phyloP scores from a whole-genome alignment of 768 basidiomycete species.

The Epithele typhae region DNA sequence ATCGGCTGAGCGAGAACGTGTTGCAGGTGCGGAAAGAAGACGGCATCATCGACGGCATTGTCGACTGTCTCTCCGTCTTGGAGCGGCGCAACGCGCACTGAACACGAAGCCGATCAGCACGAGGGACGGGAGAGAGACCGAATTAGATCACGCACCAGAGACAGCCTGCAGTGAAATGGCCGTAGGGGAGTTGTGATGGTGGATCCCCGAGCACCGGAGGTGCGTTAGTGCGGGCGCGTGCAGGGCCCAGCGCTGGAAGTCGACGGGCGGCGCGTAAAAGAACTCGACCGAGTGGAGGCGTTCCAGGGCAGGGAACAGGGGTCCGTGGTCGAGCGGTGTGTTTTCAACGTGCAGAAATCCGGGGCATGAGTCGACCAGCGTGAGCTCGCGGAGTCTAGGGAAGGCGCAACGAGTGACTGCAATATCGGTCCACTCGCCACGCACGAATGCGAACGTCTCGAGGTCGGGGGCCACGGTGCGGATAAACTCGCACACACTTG shows the following conservation, averaged over 20 bases:
- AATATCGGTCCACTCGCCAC: neutral
- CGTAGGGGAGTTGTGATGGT: neutral
- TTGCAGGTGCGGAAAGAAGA: too few species aligned
- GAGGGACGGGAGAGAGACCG: too few species aligned
- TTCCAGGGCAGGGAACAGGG: neutral
- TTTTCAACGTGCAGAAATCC: neutral
- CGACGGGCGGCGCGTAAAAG: neutral
- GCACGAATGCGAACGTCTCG: neutral
- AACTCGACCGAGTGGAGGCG: neutral
- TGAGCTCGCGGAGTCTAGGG: neutral
- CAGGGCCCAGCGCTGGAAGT: neutral
- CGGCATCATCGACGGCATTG: too few species aligned
- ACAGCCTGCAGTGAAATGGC: neutral
- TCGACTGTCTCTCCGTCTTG: too few species aligned
- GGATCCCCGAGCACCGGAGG: neutral
- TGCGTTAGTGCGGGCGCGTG: neutral
- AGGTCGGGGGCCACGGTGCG: neutral
- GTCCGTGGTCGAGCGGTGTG: neutral
- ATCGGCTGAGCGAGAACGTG: too few species aligned
- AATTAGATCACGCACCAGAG: neutral
- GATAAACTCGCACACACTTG: neutral
- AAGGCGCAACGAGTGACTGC: neutral
- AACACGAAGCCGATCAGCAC: too few species aligned
- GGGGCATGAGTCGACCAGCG: neutral
- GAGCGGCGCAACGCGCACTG: neutral